Conservation (phyloP, 805 yeast genomes). For the Wickerhamomyces strasburgensis region DNA sequence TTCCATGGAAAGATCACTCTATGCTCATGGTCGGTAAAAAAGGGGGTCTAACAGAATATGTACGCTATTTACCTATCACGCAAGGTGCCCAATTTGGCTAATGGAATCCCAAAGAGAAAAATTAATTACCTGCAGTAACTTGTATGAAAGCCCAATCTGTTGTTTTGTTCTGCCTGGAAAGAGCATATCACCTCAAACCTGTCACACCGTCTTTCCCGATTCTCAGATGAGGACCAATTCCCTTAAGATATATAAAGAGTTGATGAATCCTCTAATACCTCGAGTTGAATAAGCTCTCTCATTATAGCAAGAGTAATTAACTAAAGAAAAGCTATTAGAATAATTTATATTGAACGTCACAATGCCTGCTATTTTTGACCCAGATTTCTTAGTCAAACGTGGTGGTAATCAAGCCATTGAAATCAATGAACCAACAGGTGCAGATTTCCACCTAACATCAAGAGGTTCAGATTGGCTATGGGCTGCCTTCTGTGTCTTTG, state of each 20-base stretch:
- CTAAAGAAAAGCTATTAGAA: too few relatives aligned
- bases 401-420: conserved; percentile 21
- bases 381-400: conserved; percentile 25
- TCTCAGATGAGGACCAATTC: neutral
- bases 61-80: too few relatives aligned
- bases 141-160: too few relatives aligned
- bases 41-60: too few relatives aligned
- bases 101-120: too few relatives aligned
- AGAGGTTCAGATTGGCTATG: conserved; percentile 67
- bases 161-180: neutral
- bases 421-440: conserved; percentile 23
- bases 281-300: neutral
- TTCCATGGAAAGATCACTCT: too few relatives aligned
- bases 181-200: neutral
- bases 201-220: neutral
- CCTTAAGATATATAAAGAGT: neutral
- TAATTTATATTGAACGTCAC: too few relatives aligned
- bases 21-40: too few relatives aligned
- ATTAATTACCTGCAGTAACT: too few relatives aligned
- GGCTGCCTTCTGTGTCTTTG: conserved; percentile 51
- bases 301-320: neutral
- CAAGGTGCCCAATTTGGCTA: too few relatives aligned
- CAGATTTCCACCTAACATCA: conserved; percentile 47
- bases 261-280: neutral
- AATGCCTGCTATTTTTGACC: conserved; percentile 37